Base-by-base conservation (phyloP, 768 basidiomycete species). In the Rhodotorula taiwanensis region DNA sequence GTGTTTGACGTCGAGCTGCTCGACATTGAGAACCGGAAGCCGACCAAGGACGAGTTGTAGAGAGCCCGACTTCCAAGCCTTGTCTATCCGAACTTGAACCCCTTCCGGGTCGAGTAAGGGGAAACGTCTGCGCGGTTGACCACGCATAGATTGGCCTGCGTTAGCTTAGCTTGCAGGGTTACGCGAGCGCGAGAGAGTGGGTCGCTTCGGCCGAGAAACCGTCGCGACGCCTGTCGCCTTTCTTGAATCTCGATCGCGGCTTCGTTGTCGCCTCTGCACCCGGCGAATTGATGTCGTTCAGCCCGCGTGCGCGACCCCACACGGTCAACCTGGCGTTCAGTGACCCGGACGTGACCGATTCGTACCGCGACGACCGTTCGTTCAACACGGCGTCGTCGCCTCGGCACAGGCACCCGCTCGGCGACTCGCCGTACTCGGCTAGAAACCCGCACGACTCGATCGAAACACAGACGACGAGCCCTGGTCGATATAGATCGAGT, bases 1-100 rank as follows among this genome's bases (percentile, higher is more conserved):
- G 65, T 76, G 0, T 78, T 78, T 69, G 77, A 77, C 33, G 78
- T 78, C 42, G 77, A 78, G 60, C 69, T 77, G 16, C 66, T 78
- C 42, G 67, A 69, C 13, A 65, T 64, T 59, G 65, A 69, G 62
- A 65, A 64, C 63, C 52, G 67, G 34, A 61, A 69, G 56, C 45
- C 67, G 23, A 48, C 47, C 33, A 68, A 68, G 67, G 62, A 64
- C 13, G 62, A 68, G 55, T 51, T 67, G 15, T 64, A 33, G 36
- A 41, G 27, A 27, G n/a, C n/a, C n/a, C n/a, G n/a, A n/a, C n/a
- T n/a, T n/a, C n/a, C n/a, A n/a, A n/a, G n/a, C n/a, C n/a, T n/a
- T n/a, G n/a, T n/a, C n/a, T n/a, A n/a, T n/a, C n/a, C n/a, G n/a
- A n/a, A n/a, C n/a, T n/a, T n/a, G n/a, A n/a, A n/a, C n/a, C n/a